phyloP scores from a whole-genome alignment of 169 alveolate species.

The Babesia sp. region DNA sequence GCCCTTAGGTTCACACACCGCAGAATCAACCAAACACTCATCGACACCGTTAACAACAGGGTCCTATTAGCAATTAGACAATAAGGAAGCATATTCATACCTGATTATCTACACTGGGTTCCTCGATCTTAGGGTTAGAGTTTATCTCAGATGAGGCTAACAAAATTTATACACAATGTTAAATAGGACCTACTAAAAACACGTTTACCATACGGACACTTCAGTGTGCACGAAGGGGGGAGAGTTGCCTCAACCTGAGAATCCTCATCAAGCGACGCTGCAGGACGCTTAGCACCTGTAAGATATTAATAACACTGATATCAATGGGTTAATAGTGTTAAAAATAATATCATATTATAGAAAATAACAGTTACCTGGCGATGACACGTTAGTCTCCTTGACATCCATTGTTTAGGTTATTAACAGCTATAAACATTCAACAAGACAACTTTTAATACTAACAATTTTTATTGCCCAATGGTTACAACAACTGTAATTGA shows the following conservation, averaged over 20 bases:
- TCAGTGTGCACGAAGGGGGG: neutral
- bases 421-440: no score
- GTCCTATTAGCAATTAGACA: neutral
- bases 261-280: neutral
- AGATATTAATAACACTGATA: no score
- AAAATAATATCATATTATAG: no score
- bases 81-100: neutral
- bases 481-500: no score
- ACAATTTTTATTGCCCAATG: no score
- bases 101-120: neutral
- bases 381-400: neutral
- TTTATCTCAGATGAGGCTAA: neutral
- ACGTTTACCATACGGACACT: neutral
- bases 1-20: no score
- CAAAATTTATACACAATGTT: neutral
- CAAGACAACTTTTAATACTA: no score
- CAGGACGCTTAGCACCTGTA: conserved; percentile 6
- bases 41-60: neutral
- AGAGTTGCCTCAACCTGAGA: neutral
- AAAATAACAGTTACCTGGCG: no score
- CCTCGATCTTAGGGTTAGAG: neutral
- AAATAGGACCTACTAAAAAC: neutral
- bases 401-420: neutral
- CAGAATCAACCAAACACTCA: neutral
- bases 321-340: no score